Conservation (phyloP, 2,329 filamentous ascomycete species). For the Pseudopyricularia javanii region DNA sequence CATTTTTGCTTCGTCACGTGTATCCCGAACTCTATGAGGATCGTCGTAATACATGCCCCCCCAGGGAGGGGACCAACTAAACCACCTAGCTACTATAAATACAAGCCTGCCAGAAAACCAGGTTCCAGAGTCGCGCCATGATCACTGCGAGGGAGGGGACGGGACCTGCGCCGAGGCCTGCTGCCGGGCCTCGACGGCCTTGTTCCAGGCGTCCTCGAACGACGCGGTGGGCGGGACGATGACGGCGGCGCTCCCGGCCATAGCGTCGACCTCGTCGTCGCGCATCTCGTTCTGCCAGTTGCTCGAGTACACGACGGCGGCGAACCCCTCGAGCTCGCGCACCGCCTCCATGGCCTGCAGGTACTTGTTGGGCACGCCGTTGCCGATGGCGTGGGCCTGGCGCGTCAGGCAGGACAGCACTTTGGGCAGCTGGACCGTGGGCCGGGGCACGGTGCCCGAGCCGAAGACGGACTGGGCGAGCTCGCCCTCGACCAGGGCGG, state of each 20-base stretch:
- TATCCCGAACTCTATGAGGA: no score
- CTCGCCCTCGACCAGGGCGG: constrained; percentile 70
- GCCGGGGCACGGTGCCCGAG: constrained; percentile 25
- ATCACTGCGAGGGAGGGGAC: not conserved
- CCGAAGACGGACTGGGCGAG: constrained; percentile 65
- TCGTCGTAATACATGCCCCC: no score
- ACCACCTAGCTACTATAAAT: no score
- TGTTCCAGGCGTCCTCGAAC: not conserved
- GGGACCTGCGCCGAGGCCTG: not conserved
- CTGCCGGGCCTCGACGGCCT: not conserved
- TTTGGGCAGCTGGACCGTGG: constrained; percentile 64
- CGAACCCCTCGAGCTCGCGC: constrained; percentile 67
- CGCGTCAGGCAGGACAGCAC: constrained; percentile 80
- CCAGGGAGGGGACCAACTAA: no score
- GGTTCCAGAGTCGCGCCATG: not conserved
- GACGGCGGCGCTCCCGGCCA: constrained; percentile 24
- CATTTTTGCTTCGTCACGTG: no score
- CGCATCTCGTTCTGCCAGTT: constrained; percentile 63
- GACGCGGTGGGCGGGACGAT: constrained; percentile 11
- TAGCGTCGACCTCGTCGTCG: constrained; percentile 25
- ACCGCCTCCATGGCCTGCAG: constrained; percentile 65
- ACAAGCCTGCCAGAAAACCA: not conserved
- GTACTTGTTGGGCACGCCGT: constrained; percentile 61
- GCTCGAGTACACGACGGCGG: constrained; percentile 76
- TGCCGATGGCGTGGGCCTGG: constrained; percentile 82